Conservation (phyloP, 2,329 filamentous ascomycete species). For the Penicillium vulpinum region DNA sequence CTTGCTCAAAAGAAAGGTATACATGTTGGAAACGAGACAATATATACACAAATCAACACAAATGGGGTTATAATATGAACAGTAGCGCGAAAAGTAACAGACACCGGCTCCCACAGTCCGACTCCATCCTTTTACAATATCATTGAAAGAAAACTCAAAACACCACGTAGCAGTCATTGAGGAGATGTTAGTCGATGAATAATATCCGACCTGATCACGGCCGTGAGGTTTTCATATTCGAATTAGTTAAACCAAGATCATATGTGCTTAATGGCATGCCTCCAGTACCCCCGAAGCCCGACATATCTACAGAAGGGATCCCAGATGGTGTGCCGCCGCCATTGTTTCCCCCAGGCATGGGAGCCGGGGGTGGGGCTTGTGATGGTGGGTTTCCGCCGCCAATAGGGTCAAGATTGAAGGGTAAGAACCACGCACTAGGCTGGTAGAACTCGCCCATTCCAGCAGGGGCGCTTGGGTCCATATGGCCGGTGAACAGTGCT, state of each 20-base stretch:
- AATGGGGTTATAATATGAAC: neutral
- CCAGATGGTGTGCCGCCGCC: neutral
- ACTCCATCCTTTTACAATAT: neutral
- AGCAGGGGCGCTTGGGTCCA: constrained; percentile 37
- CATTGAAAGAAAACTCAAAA: constrained; percentile 14
- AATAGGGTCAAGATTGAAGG: constrained; percentile 80
- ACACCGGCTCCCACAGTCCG: constrained; percentile 2
- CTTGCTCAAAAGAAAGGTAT: neutral
- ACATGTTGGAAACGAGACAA: neutral
- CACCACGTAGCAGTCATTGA: constrained; percentile 16
- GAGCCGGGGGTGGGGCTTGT: constrained; percentile 9
- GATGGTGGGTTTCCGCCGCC: constrained; percentile 15
- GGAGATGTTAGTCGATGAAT: neutral
- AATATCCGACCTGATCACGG: constrained; percentile 3
- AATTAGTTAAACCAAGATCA: constrained; percentile 27
- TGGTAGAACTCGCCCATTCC: constrained; percentile 42
- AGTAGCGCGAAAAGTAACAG: constrained; percentile 4
- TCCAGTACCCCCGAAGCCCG: constrained; percentile 20
- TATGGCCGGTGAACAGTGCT: constrained; percentile 37
- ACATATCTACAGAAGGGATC: constrained; percentile 16
- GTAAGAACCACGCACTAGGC: constrained; percentile 81
- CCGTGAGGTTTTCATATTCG: constrained; percentile 19
- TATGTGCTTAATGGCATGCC: constrained; percentile 30
- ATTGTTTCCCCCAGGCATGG: constrained; percentile 13
- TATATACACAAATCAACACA: neutral